Evolutionary conservation across 192 early-diverging fungal genomes (phyloP), one percentile per base, ranked within the genome.

Genomic region (Backusella luteola): DNA sequence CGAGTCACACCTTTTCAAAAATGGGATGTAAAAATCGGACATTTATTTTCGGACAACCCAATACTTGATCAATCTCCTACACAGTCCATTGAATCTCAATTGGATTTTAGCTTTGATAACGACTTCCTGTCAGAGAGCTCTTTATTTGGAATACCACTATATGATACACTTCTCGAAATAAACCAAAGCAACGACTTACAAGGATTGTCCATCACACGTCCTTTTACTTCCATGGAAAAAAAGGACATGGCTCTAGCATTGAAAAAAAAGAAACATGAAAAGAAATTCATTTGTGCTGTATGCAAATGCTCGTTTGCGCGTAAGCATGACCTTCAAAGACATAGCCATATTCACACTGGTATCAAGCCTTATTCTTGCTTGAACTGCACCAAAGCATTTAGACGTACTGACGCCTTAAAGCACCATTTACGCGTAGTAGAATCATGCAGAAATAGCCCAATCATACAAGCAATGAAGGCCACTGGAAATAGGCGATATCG

Each of bases 321-420:
- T 17, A 93, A 93, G 68, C 94, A 95, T 76, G 94, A 95, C 80
- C 82, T 92, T 9, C 87, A 92, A 71, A 83, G 93, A 34, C 93
- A 94, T 63, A 85, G 85, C 36, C 84, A 87, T 56, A 85, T 91
- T 15, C 90, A 89, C 44, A 89, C 90, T 5, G 90, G 90, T 9
- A 83, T 81, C 8, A 91, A 91, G 56, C 91, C 94, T 3, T 93
- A 93, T 84, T 79, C 84, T 4, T 95, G 94, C 80, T 73, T 83
- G 23, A 81, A 82, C 17, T 96, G 94, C 76, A 73, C 79, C 34
- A 86, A 89, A 67, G 84, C 89, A 5, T 96, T 94, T 85, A 87
- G 89, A 6, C 85, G 94, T 21, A 92, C 91, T 14, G 93, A 95
- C 82, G 93, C 94, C 9, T 77, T 93, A 32, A 87, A 90, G 73